Evolutionary conservation across 306 rosid genomes (phyloP).

Genomic region (Acmispon strigosus): DNA sequence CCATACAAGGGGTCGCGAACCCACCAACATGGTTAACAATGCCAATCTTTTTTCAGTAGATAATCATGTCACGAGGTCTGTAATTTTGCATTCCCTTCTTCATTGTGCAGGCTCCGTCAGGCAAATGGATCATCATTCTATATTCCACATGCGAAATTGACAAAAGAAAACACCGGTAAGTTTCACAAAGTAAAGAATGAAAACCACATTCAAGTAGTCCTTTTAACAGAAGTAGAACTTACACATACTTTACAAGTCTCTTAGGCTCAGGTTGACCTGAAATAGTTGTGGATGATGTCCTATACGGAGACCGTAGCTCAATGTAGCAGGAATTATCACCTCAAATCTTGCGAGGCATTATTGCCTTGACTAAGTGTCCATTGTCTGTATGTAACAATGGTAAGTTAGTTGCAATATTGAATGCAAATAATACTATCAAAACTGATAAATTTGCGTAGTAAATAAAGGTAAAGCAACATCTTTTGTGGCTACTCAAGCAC

Average conservation of each 20-base stretch:
- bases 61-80: conserved; percentile 37
- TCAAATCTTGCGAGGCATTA: conserved; percentile 33
- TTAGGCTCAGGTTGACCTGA: conserved; percentile 33
- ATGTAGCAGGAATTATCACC: conserved; percentile 51
- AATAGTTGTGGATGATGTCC: conserved; percentile 31
- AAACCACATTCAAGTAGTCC: neutral
- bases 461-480: neutral
- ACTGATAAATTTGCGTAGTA: neutral
- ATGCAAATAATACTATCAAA: neutral
- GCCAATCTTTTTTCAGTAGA: conserved; percentile 33
- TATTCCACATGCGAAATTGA: conserved; percentile 18
- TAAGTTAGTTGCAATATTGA: neutral
- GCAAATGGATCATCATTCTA: conserved; percentile 43
- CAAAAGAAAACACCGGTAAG: conserved; percentile 7
- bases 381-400: conserved; percentile 33
- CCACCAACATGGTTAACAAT: conserved; percentile 33
- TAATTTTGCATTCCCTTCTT: conserved; percentile 41
- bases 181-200: conserved; percentile 2
- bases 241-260: conserved; percentile 39
- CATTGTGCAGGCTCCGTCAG: conserved; percentile 46
- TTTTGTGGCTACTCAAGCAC: too few species aligned
- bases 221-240: neutral
- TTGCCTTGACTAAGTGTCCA: conserved; percentile 42
- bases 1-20: conserved; percentile 28
- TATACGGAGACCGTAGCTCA: conserved; percentile 40